phyloP scores from a whole-genome alignment of 1,284 basidiomycete species.

The Leccinum angustisporum region DNA sequence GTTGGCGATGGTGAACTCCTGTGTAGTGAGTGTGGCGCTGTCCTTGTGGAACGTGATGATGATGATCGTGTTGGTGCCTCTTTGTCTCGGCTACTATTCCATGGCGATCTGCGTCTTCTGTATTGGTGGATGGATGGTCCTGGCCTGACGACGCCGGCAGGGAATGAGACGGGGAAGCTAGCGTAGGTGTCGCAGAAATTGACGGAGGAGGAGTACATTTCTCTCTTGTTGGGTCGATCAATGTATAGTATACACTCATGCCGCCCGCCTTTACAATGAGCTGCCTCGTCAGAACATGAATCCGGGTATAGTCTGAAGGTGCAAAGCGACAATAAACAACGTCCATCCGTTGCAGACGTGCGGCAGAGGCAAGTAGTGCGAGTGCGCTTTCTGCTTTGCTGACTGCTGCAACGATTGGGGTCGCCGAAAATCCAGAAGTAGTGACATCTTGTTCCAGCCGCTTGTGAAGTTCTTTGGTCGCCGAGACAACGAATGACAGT shows the following conservation, averaged over 20 bases:
- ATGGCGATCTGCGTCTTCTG: slow-evolving; percentile 2
- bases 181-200: slow-evolving; percentile 39
- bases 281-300: slow-evolving; percentile 53
- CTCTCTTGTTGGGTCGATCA: slow-evolving; percentile 62
- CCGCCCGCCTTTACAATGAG: slow-evolving; percentile 64
- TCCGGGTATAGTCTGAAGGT: slow-evolving; percentile 55
- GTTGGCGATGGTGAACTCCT: slow-evolving; percentile 29
- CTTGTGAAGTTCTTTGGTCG: slow-evolving; percentile 49
- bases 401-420: slow-evolving; percentile 39
- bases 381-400: slow-evolving; percentile 56
- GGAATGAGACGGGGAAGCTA: slow-evolving; percentile 32
- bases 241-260: slow-evolving; percentile 59
- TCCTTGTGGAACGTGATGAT: slow-evolving; percentile 15
- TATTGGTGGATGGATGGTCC: slow-evolving; percentile 2
- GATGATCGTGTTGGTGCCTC: slow-evolving; percentile 4
- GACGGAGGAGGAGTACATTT: slow-evolving; percentile 54
- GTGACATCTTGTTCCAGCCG: slow-evolving; percentile 48
- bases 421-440: slow-evolving; percentile 46
- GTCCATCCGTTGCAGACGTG: slow-evolving; percentile 61
- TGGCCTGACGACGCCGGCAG: slow-evolving; percentile 26
- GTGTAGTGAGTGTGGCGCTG: slow-evolving; percentile 11
- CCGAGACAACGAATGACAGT: slow-evolving; percentile 50
- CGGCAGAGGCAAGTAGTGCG: slow-evolving; percentile 51
- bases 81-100: background rate
- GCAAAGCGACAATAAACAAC: slow-evolving; percentile 63